These are phyloP conservation scores for Neopestalotiopsis rosae DNA, from an alignment of 2,329 filamentous ascomycete genomes.

Conservation along the genomic window DNA sequence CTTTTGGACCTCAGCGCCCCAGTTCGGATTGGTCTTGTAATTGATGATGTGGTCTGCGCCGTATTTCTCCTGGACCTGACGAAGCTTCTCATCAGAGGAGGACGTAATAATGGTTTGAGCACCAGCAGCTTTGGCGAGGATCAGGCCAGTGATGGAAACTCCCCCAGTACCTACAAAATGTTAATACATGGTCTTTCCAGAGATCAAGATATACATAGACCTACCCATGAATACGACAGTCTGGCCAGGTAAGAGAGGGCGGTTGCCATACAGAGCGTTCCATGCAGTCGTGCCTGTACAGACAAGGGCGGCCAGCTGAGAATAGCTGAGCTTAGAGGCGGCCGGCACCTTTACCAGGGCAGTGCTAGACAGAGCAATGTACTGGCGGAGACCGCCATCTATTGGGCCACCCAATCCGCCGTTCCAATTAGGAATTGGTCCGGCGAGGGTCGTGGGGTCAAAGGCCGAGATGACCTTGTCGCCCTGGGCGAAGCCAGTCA, in stretches of 20 bases:
- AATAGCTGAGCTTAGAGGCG: background rate
- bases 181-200: background rate
- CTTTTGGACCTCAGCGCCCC: constrained; percentile 48
- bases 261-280: constrained; percentile 1
- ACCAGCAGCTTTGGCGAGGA: background rate
- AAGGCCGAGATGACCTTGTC: constrained; percentile 1
- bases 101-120: constrained; percentile 58
- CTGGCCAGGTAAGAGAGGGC: background rate
- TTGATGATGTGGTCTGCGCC: constrained; percentile 54
- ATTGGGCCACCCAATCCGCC: background rate
- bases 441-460: background rate
- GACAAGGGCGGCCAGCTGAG: background rate
- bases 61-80: constrained; percentile 35
- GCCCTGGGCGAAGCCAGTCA: background rate
- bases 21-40: constrained; percentile 50
- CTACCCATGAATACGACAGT: background rate
- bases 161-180: background rate
- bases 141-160: background rate
- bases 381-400: background rate
- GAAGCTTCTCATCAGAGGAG: constrained; percentile 54
- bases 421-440: background rate
- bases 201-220: background rate
- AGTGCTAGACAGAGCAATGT: background rate
- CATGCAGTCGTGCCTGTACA: constrained; percentile 4
- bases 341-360: background rate